Percentiles rank a stretch among this genome's conserved stretches.
These are phyloP conservation scores for Sanghuangporus weigelae DNA, from an alignment of 1,284 basidiomycete genomes.

Conservation along the genomic window DNA sequence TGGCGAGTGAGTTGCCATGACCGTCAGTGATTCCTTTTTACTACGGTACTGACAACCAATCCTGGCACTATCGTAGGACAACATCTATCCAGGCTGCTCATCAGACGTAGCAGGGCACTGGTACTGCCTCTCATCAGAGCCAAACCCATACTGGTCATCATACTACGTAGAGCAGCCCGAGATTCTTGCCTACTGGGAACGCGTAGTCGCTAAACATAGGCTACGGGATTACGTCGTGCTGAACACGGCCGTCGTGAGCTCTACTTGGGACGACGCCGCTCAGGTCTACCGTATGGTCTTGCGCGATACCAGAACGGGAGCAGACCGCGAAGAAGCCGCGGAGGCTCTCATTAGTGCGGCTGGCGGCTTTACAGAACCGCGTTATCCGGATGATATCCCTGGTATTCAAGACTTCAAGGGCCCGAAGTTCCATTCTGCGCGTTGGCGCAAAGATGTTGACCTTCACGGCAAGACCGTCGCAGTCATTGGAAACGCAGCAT, in stretches of 20 bases:
- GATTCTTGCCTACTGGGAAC: slow-evolving; percentile 46
- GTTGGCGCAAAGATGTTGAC: slow-evolving; percentile 51
- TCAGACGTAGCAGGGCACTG: slow-evolving; percentile 51
- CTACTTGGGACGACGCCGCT: slow-evolving; percentile 39
- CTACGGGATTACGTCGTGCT: slow-evolving; percentile 33
- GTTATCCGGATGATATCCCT: slow-evolving; percentile 38
- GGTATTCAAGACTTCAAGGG: slow-evolving; percentile 48
- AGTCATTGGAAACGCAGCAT: slow-evolving; percentile 62
- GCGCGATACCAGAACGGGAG: slow-evolving; percentile 26
- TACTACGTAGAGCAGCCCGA: slow-evolving; percentile 43
- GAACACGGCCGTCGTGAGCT: slow-evolving; percentile 35
- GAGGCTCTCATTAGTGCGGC: slow-evolving; percentile 23
- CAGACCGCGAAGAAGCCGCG: slow-evolving; percentile 12
- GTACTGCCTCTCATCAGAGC: slow-evolving; percentile 51
- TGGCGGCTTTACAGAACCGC: slow-evolving; percentile 32
- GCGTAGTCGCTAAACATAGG: slow-evolving; percentile 38
- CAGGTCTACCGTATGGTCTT: slow-evolving; percentile 38
- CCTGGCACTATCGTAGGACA: slow-evolving; percentile 24
- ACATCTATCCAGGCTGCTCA: slow-evolving; percentile 42
- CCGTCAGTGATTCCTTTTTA: neutral
- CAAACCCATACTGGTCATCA: slow-evolving; percentile 45
- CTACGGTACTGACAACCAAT: slow-evolving; percentile 33
- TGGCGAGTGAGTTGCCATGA: slow-evolving; percentile 39
- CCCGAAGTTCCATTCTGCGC: slow-evolving; percentile 47
- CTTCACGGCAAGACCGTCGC: slow-evolving; percentile 50